Conservation (phyloP, 2,329 filamentous ascomycete species). For the Xylaria sp. region DNA sequence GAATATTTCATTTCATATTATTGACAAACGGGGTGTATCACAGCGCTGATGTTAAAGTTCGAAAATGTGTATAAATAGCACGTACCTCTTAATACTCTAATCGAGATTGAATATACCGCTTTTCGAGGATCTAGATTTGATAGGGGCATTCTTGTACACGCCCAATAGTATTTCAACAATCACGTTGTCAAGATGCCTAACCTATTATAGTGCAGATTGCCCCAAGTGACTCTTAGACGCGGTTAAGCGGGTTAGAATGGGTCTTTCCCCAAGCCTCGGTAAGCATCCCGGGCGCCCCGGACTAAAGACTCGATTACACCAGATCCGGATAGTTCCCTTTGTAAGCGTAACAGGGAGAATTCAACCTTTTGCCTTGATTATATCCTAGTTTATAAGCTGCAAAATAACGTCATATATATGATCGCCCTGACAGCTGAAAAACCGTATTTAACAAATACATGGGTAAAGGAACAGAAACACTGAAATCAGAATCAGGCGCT, state of each 20-base stretch:
- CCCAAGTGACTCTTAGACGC: neutral
- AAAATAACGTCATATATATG: neutral
- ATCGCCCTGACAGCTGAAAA: neutral
- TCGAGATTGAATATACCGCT: no score
- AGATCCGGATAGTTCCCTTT: neutral
- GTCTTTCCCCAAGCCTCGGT: neutral
- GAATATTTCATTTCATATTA: neutral
- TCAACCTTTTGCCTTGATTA: neutral
- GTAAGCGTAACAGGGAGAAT: neutral
- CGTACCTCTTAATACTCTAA: no score
- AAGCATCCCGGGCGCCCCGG: neutral
- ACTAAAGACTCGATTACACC: neutral
- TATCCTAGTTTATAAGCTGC: neutral
- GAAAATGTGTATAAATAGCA: neutral
- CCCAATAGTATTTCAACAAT: neutral
- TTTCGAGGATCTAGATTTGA: neutral
- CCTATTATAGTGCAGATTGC: neutral
- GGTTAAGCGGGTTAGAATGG: neutral
- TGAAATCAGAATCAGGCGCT: neutral
- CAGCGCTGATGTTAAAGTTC: neutral
- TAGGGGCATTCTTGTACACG: neutral
- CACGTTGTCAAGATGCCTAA: neutral
- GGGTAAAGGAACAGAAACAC: neutral
- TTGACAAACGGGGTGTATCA: neutral
- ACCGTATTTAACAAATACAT: neutral